Conservation (phyloP, 1,139 yeast genomes). For the Taphrina confusa region DNA sequence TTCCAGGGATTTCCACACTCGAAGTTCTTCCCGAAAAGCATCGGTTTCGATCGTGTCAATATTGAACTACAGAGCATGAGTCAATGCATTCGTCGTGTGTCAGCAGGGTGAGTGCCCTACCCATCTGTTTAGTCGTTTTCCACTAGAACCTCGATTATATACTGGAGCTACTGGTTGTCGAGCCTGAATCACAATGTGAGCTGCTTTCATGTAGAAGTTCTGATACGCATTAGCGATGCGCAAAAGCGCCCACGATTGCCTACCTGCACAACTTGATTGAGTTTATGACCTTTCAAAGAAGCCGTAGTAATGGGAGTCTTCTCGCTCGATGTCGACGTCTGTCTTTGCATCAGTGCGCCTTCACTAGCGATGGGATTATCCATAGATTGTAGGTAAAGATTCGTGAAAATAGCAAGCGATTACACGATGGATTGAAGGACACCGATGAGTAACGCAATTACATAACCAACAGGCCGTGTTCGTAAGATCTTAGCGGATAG, state of each 20-base stretch:
- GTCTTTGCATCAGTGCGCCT: not conserved
- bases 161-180: conserved; percentile 44
- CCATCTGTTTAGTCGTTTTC: conserved; percentile 28
- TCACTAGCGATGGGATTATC: too few relatives aligned
- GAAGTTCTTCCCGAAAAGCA: conserved; percentile 57
- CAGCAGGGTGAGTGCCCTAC: not conserved
- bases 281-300: conserved; percentile 42
- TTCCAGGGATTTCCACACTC: conserved; percentile 57
- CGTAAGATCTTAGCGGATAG: too few relatives aligned
- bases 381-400: too few relatives aligned
- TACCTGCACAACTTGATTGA: conserved; percentile 49
- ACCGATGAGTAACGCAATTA: too few relatives aligned
- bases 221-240: conserved; percentile 40
- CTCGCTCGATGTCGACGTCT: conserved; percentile 1
- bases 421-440: too few relatives aligned
- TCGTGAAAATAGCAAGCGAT: too few relatives aligned
- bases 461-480: too few relatives aligned
- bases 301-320: not conserved
- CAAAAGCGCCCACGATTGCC: conserved; percentile 31
- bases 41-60: conserved; percentile 57
- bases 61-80: conserved; percentile 55
- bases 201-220: conserved; percentile 71
- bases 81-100: not conserved
- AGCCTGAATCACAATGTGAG: conserved; percentile 58
- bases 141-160: conserved; percentile 10